Conservation (phyloP, 108 stramenopile species). For the Pseudonitzschia multiseries region DNA sequence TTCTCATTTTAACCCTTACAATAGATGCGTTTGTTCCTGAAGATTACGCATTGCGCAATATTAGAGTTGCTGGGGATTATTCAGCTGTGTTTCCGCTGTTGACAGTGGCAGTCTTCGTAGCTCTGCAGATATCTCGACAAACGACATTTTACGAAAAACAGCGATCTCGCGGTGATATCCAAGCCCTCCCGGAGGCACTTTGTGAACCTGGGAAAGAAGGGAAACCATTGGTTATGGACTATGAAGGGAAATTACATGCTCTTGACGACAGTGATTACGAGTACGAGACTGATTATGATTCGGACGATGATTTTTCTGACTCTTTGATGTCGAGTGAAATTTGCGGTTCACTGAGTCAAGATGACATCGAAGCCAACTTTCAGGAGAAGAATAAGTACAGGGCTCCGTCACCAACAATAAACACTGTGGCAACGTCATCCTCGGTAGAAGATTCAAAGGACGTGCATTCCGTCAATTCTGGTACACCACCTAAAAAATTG, state of each 20-base stretch:
- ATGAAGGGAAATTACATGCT: conserved; percentile 23
- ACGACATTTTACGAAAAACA: conserved; percentile 50
- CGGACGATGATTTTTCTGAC: not conserved
- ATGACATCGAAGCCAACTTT: conserved; percentile 39
- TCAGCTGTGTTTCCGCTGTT: conserved; percentile 64
- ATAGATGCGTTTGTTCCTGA: conserved; percentile 52
- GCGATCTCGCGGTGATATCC: conserved; percentile 58
- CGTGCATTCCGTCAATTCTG: not conserved
- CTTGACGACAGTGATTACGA: conserved; percentile 29
- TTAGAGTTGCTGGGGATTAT: conserved; percentile 51
- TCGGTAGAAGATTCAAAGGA: conserved; percentile 2
- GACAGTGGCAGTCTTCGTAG: conserved; percentile 55
- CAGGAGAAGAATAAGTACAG: conserved; percentile 4
- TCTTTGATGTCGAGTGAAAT: not conserved
- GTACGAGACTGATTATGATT: conserved; percentile 19
- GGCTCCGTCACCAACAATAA: not conserved
- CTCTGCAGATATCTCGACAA: conserved; percentile 43
- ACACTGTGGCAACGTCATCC: not conserved
- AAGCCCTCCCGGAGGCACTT: conserved; percentile 53
- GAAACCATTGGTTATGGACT: conserved; percentile 38
- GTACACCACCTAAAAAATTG: not conserved
- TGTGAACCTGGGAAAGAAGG: conserved; percentile 61
- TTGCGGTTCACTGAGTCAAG: conserved; percentile 15
- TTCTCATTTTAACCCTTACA: conserved; percentile 62
- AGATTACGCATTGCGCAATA: conserved; percentile 15